phyloP scores from a whole-genome alignment of 768 basidiomycete genomes.

The Astraeus odoratus region DNA sequence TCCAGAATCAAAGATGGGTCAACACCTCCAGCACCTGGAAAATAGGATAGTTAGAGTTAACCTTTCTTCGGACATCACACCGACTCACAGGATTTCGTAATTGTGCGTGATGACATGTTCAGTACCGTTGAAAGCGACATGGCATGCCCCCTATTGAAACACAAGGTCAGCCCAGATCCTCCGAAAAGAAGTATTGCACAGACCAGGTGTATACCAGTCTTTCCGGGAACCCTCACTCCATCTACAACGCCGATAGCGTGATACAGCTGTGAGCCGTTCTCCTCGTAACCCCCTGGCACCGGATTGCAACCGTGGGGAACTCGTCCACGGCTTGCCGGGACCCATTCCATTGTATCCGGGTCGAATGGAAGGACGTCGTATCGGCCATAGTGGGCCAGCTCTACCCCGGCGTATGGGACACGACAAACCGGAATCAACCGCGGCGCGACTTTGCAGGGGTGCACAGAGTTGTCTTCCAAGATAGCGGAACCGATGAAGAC shows the following conservation, averaged over 20 bases:
- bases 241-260: slow-evolving; percentile 53
- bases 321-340: slow-evolving; percentile 50
- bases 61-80: not conserved
- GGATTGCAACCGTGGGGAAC: slow-evolving; percentile 53
- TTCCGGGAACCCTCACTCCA: slow-evolving; percentile 61
- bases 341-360: slow-evolving; percentile 66
- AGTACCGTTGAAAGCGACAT: slow-evolving; percentile 32
- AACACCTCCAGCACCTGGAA: slow-evolving; percentile 36
- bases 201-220: slow-evolving; percentile 65
- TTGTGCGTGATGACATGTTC: slow-evolving; percentile 33
- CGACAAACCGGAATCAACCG: slow-evolving; percentile 43
- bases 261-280: slow-evolving; percentile 56
- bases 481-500: slow-evolving; percentile 73
- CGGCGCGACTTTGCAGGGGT: slow-evolving; percentile 78
- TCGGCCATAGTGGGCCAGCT: slow-evolving; percentile 54
- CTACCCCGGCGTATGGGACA: slow-evolving; percentile 59
- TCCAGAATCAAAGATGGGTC: no score
- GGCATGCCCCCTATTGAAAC: slow-evolving; percentile 31
- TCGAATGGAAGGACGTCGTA: slow-evolving; percentile 74
- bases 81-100: slow-evolving; percentile 39
- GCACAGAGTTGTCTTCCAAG: slow-evolving; percentile 50
- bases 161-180: not conserved
- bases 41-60: not conserved
- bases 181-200: slow-evolving; percentile 13
- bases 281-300: slow-evolving; percentile 73